Percentiles rank a stretch among this genome's conserved stretches.
phyloP scores from a whole-genome alignment of 2,329 filamentous ascomycete species.

The Pestalotiopsis sp. region DNA sequence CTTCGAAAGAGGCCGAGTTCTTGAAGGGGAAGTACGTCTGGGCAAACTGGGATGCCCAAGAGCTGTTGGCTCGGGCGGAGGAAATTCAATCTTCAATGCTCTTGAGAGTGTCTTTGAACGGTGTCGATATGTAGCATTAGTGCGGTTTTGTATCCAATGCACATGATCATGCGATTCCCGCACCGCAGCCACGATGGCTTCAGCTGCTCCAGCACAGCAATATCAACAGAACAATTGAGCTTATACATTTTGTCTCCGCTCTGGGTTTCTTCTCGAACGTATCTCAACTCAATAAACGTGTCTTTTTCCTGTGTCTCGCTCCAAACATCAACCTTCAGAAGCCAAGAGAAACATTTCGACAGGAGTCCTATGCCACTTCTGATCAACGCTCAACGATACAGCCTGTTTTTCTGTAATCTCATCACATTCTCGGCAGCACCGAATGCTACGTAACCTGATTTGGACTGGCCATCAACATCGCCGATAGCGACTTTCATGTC shows the following conservation, averaged over 20 bases:
- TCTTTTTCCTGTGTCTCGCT: too few relatives aligned
- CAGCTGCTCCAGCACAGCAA: too few relatives aligned
- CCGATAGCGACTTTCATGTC: not conserved
- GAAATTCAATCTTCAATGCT: constrained; percentile 26
- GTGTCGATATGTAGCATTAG: not conserved
- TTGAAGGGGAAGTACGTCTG: constrained; percentile 47
- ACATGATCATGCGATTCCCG: not conserved
- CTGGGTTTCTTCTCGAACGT: too few relatives aligned
- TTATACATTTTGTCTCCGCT: too few relatives aligned
- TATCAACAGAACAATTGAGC: too few relatives aligned
- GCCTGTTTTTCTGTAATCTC: not conserved
- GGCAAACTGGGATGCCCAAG: constrained; percentile 53
- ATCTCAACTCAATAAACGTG: too few relatives aligned
- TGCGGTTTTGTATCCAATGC: not conserved
- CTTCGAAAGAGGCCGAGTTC: constrained; percentile 45
- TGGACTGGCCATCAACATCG: not conserved
- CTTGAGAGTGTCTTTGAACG: not conserved
- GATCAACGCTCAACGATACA: not conserved
- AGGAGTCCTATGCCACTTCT: too few relatives aligned
- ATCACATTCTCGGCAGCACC: not conserved
- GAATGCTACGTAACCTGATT: not conserved
- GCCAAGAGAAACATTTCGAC: too few relatives aligned
- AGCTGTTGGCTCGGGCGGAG: constrained; percentile 41
- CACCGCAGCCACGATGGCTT: too few relatives aligned
- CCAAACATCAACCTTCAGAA: too few relatives aligned